Evolutionary conservation across 371 early-diverging fungal genomes (phyloP).

Genomic region (Apophysomyces ossiformis): DNA sequence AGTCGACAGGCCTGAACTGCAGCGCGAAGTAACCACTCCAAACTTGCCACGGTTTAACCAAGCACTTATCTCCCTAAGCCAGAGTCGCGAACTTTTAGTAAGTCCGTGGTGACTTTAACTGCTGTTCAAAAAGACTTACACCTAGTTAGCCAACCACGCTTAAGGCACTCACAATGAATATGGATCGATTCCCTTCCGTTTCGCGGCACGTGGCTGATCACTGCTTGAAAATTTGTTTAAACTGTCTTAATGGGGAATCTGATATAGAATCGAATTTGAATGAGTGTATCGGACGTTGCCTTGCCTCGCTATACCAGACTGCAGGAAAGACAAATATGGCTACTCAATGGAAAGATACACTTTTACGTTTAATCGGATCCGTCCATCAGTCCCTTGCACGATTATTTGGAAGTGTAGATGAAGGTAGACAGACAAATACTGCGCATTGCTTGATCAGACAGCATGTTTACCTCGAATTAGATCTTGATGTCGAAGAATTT

Average conservation of each 20-base stretch:
- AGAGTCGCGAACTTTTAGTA: conserved; percentile 57
- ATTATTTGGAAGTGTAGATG: conserved; percentile 62
- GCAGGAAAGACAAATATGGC: conserved; percentile 49
- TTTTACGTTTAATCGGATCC: conserved; percentile 54
- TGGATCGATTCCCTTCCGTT: conserved; percentile 57
- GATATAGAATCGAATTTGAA: conserved; percentile 37
- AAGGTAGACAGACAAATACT: conserved; percentile 44
- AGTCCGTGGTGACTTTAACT: conserved; percentile 12
- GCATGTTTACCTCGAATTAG: conserved; percentile 15
- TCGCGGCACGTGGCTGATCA: conserved; percentile 58
- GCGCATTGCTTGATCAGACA: too few species aligned
- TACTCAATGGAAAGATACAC: conserved; percentile 53
- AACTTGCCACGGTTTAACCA: conserved; percentile 59
- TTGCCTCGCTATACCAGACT: conserved; percentile 46
- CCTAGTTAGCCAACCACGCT: conserved; percentile 45
- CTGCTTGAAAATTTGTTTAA: conserved; percentile 54
- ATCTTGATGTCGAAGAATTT: conserved; percentile 24
- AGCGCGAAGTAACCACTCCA: conserved; percentile 61
- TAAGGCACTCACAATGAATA: conserved; percentile 50
- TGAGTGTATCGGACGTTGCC: conserved; percentile 46
- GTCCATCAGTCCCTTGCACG: conserved; percentile 53
- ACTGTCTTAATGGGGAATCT: conserved; percentile 52
- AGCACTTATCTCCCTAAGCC: conserved; percentile 46
- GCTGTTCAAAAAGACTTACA: not conserved
- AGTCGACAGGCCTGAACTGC: conserved; percentile 57